Base-by-base conservation (phyloP, 2,329 filamentous ascomycete genomes). In the Rachicladosporium sp. region DNA sequence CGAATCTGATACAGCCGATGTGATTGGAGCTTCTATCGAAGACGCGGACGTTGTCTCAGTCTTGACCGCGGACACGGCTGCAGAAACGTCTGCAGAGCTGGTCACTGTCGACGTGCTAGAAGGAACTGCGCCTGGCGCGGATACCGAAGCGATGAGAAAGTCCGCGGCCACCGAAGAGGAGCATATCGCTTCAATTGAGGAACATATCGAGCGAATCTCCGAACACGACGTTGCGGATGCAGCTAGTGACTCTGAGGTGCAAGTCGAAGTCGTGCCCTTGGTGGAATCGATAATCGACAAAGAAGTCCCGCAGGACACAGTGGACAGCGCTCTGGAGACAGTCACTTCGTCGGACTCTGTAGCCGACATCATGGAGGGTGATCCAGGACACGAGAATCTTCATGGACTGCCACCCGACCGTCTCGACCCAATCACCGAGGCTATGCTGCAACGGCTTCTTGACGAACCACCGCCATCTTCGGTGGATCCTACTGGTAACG, bases 131-230 rank as follows among this genome's bases (percentile, higher is more conserved):
- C 38, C 41, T 32, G 35, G 37, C 4, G 34, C 36, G 1, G 46
- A 45, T 9, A n/a, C 36, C 8, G 45, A 45, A 8, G 45, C 47
- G 15, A 31, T 15, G 15, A 27, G 31, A 15, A 15, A 21, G 10
- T 29, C 37, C 33, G 37, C 15, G 11, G 15, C 37, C 6, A 15
- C 33, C 15, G 13, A 35, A 23, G n/a, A 15, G 19, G 12, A 29
- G 27, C 29, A 29, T 19, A 19, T 19, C 15, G 15, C 15, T 5
- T 19, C 15, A 19, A 5, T 5, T 19, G 15, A 19, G 15, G 15
- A 19, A 19, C 15, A 19, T 19, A 19, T 19, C 15, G 15, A 19
- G 15, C 15, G 15, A 19, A 19, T 19, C 15, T 19, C 15, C 15
- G 15, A 19, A 19, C 15, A 19, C 15, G 5, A 5, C 3, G 3